Conservation (phyloP, 2,329 filamentous ascomycete genomes). For the Didymella segeticola region DNA sequence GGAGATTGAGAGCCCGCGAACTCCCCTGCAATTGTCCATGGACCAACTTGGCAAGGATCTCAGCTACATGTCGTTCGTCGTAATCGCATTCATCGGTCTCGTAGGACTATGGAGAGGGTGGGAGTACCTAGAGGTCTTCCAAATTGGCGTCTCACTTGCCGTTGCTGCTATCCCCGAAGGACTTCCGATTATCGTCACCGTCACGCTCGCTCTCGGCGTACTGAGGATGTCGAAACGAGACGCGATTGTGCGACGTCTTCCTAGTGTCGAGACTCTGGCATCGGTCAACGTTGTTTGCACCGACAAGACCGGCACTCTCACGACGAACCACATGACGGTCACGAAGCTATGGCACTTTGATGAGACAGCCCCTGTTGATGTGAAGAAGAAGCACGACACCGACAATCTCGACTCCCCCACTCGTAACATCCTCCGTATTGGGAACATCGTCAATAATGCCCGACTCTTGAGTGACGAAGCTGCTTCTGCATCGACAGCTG, state of each 20-base stretch:
- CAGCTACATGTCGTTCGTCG: constrained; percentile 94
- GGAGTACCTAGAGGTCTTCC: constrained; percentile 90
- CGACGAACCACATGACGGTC: constrained; percentile 97
- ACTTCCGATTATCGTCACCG: constrained; percentile 96
- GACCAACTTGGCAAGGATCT: constrained; percentile 95
- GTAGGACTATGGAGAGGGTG: constrained; percentile 91
- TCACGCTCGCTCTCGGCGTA: constrained; percentile 92
- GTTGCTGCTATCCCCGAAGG: constrained; percentile 97
- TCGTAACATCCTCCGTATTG: constrained; percentile 83
- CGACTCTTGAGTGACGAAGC: constrained; percentile 76
- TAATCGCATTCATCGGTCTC: constrained; percentile 91
- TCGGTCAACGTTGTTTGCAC: constrained; percentile 99
- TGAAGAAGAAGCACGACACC: constrained; percentile 61
- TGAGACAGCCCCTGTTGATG: constrained; percentile 62
- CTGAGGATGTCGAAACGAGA: constrained; percentile 95
- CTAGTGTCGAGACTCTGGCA: constrained; percentile 95
- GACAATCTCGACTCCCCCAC: constrained; percentile 73
- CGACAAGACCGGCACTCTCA: constrained; percentile 95
- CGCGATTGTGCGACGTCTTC: constrained; percentile 93
- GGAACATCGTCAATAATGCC: constrained; percentile 96
- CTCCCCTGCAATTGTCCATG: constrained; percentile 94
- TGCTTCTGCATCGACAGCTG: constrained; percentile 74
- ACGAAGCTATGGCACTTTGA: constrained; percentile 97
- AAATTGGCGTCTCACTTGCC: constrained; percentile 94
- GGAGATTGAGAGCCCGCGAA: constrained; percentile 93